Evolutionary conservation across 176 grass and related monocot species (phyloP).

Genomic region (Echinochloa phyllopogon): DNA sequence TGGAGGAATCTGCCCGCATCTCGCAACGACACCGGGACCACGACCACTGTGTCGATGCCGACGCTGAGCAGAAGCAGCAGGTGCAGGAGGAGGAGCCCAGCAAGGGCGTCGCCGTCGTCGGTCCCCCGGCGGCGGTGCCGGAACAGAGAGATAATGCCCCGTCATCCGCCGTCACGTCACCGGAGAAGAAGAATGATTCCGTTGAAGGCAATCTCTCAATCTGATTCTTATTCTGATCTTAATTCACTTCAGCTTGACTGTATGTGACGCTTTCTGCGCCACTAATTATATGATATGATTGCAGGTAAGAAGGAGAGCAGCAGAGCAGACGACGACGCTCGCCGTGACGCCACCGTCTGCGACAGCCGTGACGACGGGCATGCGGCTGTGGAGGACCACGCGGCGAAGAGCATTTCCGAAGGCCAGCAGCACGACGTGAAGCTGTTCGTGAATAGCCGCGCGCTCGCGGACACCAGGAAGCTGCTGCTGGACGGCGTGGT

Average conservation of each 20-base stretch:
- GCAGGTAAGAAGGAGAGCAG: slow-evolving; percentile 38
- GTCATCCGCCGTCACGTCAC: neutral
- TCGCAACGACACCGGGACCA: neutral
- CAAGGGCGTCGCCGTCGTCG: neutral
- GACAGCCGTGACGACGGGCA: neutral
- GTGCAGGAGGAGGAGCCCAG: neutral
- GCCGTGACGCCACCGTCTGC: neutral
- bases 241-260: neutral
- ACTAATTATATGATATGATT: neutral
- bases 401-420: neutral
- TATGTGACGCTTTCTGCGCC: neutral
- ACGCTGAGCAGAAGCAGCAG: neutral
- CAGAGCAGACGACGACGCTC: neutral
- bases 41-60: neutral
- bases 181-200: slow-evolving; percentile 33
- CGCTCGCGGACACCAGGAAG: slow-evolving; percentile 44
- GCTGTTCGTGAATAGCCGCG: slow-evolving; percentile 30
- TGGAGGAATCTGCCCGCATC: slow-evolving; percentile 37
- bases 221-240: neutral
- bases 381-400: neutral
- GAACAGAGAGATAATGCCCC: neutral
- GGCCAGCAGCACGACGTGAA: slow-evolving; percentile 22
- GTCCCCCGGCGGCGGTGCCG: neutral
- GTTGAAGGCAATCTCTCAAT: slow-evolving; percentile 41
- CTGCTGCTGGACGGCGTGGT: slow-evolving; percentile 33